A percentile compares a stretch with the other conserved stretches of the same genome.
These are phyloP conservation scores for Tardiomyces blankii DNA, from an alignment of 1,139 yeast genomes.

Conservation along the genomic window DNA sequence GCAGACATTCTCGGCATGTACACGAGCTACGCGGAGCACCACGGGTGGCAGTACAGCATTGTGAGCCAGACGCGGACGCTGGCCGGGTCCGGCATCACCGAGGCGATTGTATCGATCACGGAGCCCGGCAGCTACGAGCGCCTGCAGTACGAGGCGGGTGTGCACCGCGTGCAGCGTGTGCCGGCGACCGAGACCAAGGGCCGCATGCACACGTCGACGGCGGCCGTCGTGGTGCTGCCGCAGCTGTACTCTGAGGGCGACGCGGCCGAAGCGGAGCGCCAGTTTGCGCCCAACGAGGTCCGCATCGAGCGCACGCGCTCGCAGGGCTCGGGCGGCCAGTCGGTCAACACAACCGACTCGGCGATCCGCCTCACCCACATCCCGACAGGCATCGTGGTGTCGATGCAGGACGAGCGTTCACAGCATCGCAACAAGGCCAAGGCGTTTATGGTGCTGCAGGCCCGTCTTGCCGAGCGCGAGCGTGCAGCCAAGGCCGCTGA, in stretches of 20 bases:
- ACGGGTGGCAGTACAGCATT: constrained; percentile 56
- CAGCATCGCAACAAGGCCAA: constrained; percentile 95
- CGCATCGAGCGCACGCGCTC: constrained; percentile 94
- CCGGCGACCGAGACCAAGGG: constrained; percentile 94
- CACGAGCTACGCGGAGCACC: constrained; percentile 50
- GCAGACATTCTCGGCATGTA: constrained; percentile 77
- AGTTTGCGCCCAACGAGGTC: constrained; percentile 78
- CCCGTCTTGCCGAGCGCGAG: constrained; percentile 76
- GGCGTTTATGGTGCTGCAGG: constrained; percentile 73
- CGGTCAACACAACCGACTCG: constrained; percentile 94
- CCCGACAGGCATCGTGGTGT: constrained; percentile 82
- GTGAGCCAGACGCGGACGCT: constrained; percentile 42
- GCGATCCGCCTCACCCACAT: constrained; percentile 90
- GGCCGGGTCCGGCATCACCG: constrained; percentile 57
- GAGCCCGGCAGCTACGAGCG: constrained; percentile 66
- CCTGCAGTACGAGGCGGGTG: constrained; percentile 84
- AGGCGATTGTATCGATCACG: constrained; percentile 66
- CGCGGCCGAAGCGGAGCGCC: constrained; percentile 55
- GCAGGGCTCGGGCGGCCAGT: constrained; percentile 98
- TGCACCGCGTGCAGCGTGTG: constrained; percentile 88
- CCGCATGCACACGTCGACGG: constrained; percentile 88
- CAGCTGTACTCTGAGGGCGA: constrained; percentile 54
- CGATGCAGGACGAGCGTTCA: constrained; percentile 91
- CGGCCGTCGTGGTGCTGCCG: constrained; percentile 91
- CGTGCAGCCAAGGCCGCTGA: constrained; percentile 50